Evolutionary conservation across 2,329 filamentous ascomycete genomes (phyloP), one percentile per base, ranked within the genome.

Genomic region (Arthrobotrys conoides): DNA sequence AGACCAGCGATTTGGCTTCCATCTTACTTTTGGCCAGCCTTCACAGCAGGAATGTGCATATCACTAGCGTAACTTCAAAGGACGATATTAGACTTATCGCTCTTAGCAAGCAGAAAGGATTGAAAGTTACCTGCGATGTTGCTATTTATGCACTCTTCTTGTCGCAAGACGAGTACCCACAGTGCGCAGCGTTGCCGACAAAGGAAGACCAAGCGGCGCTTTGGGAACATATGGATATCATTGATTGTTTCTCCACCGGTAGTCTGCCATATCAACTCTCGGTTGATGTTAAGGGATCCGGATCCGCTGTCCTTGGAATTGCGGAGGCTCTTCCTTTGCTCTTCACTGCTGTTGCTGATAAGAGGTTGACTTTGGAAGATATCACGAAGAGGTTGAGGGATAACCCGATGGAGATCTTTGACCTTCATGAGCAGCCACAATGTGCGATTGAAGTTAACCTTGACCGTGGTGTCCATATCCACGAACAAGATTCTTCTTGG

Each of bases 111-210:
- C 88, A 90, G 83, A 94, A 94, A 86, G 92, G 92, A n/a, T 86
- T 94, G 75, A 91, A 91, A 84, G 91, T 94, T 53, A 94, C 92
- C 22, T 94, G 92, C 84, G 92, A 94, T 83, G 92, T 94, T 51
- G 91, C 90, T n/a, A 88, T 94, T 82, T 94, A 93, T 86, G 89
- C 91, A 18, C 87, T 94, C 49, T 94, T 93, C 86, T 87, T 94
- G 24, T 91, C 90, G 3, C 90, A 90, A 82, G 86, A 89, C 61
- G 91, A 94, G 82, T 92, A 88, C 84, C 91, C 92, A 0, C 87
- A 89, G 71, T 92, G 89, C 83, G 85, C 87, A 77, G 88, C 89
- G 82, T 86, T 94, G 68, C 92, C 92, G 10, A 91, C 90, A 1
- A 85, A 85, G 20, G 86, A 88, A 79, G 92, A 94, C 82, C 92